phyloP scores from a whole-genome alignment of 352 stramenopile genomes.

The Phytophthora palmivora region DNA sequence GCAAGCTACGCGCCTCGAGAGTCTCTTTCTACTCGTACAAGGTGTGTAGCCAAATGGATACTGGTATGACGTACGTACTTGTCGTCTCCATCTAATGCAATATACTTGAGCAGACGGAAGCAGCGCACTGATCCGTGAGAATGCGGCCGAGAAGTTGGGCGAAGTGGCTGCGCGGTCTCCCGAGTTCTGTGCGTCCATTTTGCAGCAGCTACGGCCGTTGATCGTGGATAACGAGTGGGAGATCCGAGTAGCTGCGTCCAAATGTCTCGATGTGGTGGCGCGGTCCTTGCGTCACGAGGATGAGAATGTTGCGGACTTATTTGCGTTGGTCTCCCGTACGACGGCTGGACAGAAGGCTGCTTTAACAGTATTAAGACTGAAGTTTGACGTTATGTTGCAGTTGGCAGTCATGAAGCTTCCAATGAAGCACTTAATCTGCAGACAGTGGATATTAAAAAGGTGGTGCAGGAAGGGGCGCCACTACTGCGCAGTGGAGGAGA shows the following conservation, averaged over 20 bases:
- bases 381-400: constrained; percentile 30
- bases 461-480: constrained; percentile 70
- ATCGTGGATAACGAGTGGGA: constrained; percentile 71
- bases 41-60: constrained; percentile 39
- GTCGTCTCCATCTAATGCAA: constrained; percentile 17
- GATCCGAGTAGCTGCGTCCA: constrained; percentile 71
- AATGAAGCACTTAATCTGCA: constrained; percentile 55
- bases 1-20: constrained; percentile 78
- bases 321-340: constrained; percentile 58
- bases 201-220: constrained; percentile 65
- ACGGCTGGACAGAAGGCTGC: not conserved
- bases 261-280: constrained; percentile 67
- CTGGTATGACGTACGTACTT: not conserved
- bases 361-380: constrained; percentile 2
- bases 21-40: constrained; percentile 78
- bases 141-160: constrained; percentile 77
- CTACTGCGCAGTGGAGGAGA: constrained; percentile 80
- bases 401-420: constrained; percentile 51
- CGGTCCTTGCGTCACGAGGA: constrained; percentile 40
- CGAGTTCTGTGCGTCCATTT: constrained; percentile 56
- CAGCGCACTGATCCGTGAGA: constrained; percentile 65
- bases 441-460: constrained; percentile 60
- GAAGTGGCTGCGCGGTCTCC: constrained; percentile 59
- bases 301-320: constrained; percentile 43
- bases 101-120: constrained; percentile 59